Evolutionary conservation across 805 yeast species (phyloP), one percentile per base, ranked within the genome.

Genomic region (Zygosaccharomyces pseudorouxii): DNA sequence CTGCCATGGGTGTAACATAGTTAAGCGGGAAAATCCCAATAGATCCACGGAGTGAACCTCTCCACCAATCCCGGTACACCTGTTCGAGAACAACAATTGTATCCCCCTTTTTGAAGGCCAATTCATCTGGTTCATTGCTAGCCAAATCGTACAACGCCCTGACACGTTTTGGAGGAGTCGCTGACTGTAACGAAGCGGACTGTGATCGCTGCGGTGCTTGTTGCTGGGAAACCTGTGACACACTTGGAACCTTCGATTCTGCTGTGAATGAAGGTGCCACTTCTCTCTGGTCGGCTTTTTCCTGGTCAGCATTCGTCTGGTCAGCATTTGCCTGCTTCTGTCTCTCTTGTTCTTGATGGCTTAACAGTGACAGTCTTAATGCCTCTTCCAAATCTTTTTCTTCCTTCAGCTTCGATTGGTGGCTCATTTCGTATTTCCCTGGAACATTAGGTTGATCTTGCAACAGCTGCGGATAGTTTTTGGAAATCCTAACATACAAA

Each of bases 21-120:
- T 92, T 92, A 50, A 87, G 76, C 0, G 99, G 99, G 67, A 92
- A 89, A 11, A 93, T 84, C 16, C 99, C 99, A 44, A 81, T 74
- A 47, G 76, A 77, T 0, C 97, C 97, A 47, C 78, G 75, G 45
- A 92, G 69, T 5, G 92, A 79, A 12, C 99, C 99, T 55, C 88
- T 77, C 84, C 97, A 87, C 99, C 99, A 92, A 62, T 92, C 98
- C 53, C 87, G 76, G 64, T 89, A 90, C 5, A 86, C 95, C 12
- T 84, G 76, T 58, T 90, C 98, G 30, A 90, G 73, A 1, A 93
- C 96, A 1, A 84, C 83, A 42, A 92, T 90, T 11, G 88, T 73
- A 62, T 92, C 98, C 36, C 96, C 97, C 59, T 82, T 82, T 43
- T 81, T 74, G 69, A 93, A 92, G 1, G 95, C 82, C 38, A 92